Conservation (phyloP, 768 basidiomycete species). For the Amanita muscaria region DNA sequence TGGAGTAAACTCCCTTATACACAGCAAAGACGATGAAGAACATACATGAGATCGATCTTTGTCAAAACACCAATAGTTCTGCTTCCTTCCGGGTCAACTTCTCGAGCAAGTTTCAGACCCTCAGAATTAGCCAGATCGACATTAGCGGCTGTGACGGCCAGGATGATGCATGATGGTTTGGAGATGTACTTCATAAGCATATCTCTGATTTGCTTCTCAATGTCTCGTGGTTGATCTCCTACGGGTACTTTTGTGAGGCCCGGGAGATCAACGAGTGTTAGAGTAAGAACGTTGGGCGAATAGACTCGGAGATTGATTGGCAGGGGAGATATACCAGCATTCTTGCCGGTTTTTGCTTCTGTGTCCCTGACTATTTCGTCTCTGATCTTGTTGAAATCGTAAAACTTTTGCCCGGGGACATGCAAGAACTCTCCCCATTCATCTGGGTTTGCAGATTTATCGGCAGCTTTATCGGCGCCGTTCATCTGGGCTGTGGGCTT, state of each 20-base stretch:
- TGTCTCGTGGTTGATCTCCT: slow-evolving; percentile 94
- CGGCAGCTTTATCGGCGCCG: slow-evolving; percentile 42
- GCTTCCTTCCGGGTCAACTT: slow-evolving; percentile 94
- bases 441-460: slow-evolving; percentile 78
- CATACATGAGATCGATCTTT: slow-evolving; percentile 96
- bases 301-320: slow-evolving; percentile 97
- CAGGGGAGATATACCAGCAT: slow-evolving; percentile 94
- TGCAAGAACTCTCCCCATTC: slow-evolving; percentile 99
- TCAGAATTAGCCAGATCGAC: slow-evolving; percentile 98
- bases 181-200: slow-evolving; percentile 96
- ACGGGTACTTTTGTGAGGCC: slow-evolving; percentile 94
- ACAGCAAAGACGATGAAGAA: not conserved
- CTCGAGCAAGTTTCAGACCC: slow-evolving; percentile 90
- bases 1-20: slow-evolving; percentile 3
- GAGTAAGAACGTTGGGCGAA: slow-evolving; percentile 94
- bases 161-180: slow-evolving; percentile 91
- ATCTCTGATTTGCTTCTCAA: slow-evolving; percentile 94
- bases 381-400: slow-evolving; percentile 94
- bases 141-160: slow-evolving; percentile 94
- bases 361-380: slow-evolving; percentile 96
- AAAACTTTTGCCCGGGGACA: slow-evolving; percentile 94
- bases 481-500: slow-evolving; percentile 31
- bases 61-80: slow-evolving; percentile 98
- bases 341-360: slow-evolving; percentile 96
- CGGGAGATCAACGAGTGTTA: slow-evolving; percentile 95